A percentile compares a stretch with the other conserved stretches of the same genome.
Conservation (phyloP, 148 eudicot species). For the Nepenthes mirabilis region DNA sequence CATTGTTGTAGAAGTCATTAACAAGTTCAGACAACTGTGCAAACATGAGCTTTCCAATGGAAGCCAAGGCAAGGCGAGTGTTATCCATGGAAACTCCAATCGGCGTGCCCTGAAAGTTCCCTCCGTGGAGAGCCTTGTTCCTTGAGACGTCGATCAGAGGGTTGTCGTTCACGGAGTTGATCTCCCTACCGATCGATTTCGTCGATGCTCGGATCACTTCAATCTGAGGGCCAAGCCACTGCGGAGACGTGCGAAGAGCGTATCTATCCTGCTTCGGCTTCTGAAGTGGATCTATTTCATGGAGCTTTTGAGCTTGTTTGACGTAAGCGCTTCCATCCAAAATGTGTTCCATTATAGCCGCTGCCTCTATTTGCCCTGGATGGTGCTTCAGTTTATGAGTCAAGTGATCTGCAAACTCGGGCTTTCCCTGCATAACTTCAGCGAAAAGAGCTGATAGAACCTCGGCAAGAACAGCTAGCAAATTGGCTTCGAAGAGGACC, state of each 20-base stretch:
- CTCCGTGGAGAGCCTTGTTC: background rate
- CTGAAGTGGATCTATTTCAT: background rate
- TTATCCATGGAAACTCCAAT: slow-evolving; percentile 1
- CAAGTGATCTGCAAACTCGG: background rate
- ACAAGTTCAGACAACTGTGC: slow-evolving; percentile 1
- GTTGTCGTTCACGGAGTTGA: background rate
- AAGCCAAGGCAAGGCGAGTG: slow-evolving; percentile 1
- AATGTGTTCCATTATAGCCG: background rate
- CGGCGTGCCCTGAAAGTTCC: background rate
- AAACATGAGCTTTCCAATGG: slow-evolving; percentile 1
- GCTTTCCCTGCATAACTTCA: slow-evolving; percentile 1
- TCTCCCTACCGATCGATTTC: background rate
- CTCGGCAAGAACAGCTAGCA: background rate
- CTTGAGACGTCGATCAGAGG: background rate
- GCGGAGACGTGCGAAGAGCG: background rate
- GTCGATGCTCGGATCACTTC: background rate
- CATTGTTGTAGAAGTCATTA: slow-evolving; percentile 1
- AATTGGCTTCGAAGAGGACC: background rate
- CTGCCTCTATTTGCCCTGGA: background rate
- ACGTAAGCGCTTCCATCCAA: background rate
- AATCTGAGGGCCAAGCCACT: slow-evolving; percentile 1
- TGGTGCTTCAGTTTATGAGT: slow-evolving; percentile 1
- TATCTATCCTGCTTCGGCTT: slow-evolving; percentile 2
- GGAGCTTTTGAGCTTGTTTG: background rate
- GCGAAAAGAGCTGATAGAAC: background rate